These are phyloP conservation scores for Epichloe hybrida DNA, from an alignment of 2,329 filamentous ascomycete genomes.

Conservation along the genomic window DNA sequence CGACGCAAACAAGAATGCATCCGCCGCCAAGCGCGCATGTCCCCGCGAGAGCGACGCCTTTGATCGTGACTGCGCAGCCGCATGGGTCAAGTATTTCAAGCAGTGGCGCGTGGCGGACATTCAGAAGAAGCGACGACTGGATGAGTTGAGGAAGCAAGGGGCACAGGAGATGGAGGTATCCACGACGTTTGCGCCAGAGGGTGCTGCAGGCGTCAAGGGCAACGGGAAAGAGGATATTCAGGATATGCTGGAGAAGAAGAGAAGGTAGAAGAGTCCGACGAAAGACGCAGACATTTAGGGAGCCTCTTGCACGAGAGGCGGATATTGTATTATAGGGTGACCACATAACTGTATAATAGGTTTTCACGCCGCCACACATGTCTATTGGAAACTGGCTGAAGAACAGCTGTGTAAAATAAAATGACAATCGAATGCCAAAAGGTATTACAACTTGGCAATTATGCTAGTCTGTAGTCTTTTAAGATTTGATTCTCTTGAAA, in stretches of 20 bases:
- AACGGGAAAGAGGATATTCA: conserved; percentile 25
- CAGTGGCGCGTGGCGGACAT: conserved; percentile 87
- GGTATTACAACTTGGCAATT: not conserved
- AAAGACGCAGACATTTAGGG: no score
- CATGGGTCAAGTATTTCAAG: conserved; percentile 99
- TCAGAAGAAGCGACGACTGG: conserved; percentile 68
- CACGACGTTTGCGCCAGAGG: conserved; percentile 23
- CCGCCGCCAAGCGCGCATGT: conserved; percentile 26
- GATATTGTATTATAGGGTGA: no score
- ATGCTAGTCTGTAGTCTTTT: not conserved
- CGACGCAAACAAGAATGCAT: conserved; percentile 42
- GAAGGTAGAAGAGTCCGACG: conserved; percentile 8
- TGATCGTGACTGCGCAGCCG: conserved; percentile 72
- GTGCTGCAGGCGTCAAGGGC: conserved; percentile 16
- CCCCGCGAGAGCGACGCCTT: conserved; percentile 40
- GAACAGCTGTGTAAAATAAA: no score
- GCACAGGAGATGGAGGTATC: conserved; percentile 44
- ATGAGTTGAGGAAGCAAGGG: conserved; percentile 60
- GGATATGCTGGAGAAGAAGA: conserved; percentile 25
- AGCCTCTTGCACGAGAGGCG: no score
- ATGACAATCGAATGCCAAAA: not conserved
- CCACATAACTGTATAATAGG: not conserved
- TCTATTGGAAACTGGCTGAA: not conserved
- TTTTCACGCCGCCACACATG: not conserved
- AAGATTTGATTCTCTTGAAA: no score